phyloP scores from a whole-genome alignment of 371 early-diverging fungal species.

The Zopfochytrium polystomum region DNA sequence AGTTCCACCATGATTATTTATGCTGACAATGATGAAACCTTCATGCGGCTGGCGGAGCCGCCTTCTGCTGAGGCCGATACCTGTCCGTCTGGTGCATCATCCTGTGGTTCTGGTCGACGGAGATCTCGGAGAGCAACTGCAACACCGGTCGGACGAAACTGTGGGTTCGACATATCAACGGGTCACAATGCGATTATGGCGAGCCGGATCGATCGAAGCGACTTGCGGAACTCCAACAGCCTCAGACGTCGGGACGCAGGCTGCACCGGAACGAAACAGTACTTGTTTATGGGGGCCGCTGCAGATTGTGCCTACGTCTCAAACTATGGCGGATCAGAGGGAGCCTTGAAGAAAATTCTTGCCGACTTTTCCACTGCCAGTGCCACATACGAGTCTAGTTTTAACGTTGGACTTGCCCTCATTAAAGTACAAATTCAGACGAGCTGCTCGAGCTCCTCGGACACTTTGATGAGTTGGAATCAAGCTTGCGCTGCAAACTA shows the following conservation, averaged over 20 bases:
- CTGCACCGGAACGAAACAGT: conserved; percentile 13
- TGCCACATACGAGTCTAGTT: conserved; percentile 82
- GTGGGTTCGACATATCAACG: too few species aligned
- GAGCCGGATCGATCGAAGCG: too few species aligned
- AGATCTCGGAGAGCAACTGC: too few species aligned
- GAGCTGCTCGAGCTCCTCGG: conserved; percentile 40
- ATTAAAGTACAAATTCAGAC: conserved; percentile 72
- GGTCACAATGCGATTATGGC: too few species aligned
- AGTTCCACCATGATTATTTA: too few species aligned
- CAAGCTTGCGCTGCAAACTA: conserved; percentile 69
- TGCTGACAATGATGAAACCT: too few species aligned
- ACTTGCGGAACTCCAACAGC: too few species aligned
- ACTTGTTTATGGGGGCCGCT: conserved; percentile 39
- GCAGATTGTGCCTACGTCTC: conserved; percentile 47
- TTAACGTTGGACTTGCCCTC: conserved; percentile 84
- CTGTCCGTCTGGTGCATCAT: too few species aligned
- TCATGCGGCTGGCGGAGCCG: too few species aligned
- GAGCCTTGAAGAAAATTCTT: conserved; percentile 38
- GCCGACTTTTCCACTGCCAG: conserved; percentile 49
- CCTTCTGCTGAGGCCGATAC: too few species aligned
- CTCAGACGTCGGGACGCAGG: conserved; percentile 14
- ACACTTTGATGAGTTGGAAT: conserved; percentile 67
- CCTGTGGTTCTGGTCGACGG: too few species aligned
- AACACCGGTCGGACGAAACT: too few species aligned
- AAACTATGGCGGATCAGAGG: conserved; percentile 31